Conservation (phyloP, 352 stramenopile species). For the Phytophthora pisi region DNA sequence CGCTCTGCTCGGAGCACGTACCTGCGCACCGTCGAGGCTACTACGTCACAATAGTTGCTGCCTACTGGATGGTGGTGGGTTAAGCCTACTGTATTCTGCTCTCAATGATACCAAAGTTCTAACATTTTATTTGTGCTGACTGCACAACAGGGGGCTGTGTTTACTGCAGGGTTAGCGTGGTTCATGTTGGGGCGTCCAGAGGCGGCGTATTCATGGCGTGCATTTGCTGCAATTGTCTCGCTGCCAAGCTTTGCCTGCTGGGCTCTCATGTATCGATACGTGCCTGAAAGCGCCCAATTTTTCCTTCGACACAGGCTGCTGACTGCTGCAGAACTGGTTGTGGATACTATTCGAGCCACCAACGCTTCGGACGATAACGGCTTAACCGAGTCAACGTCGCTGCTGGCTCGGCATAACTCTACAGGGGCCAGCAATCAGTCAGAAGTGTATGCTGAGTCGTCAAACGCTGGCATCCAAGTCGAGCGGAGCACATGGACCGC, state of each 20-base stretch:
- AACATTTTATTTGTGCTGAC: not conserved
- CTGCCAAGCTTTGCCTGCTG: constrained; percentile 73
- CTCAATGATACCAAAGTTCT: not conserved
- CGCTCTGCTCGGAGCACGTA: constrained; percentile 89
- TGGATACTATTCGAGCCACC: constrained; percentile 59
- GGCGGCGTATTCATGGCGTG: constrained; percentile 63
- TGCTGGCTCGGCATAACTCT: constrained; percentile 4
- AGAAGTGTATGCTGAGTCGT: constrained; percentile 12
- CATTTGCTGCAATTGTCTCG: constrained; percentile 76
- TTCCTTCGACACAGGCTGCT: constrained; percentile 57
- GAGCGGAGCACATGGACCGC: constrained; percentile 30
- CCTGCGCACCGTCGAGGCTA: constrained; percentile 70
- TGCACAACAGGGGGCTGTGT: constrained; percentile 68
- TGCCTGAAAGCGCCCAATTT: constrained; percentile 87
- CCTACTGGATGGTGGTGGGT: constrained; percentile 91
- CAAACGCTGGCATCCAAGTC: constrained; percentile 18
- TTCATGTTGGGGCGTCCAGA: constrained; percentile 67
- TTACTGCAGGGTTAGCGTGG: constrained; percentile 84
- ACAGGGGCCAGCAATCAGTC: constrained; percentile 4
- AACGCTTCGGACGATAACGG: constrained; percentile 31
- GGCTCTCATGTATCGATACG: constrained; percentile 67
- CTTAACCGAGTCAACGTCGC: constrained; percentile 14
- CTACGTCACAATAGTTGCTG: constrained; percentile 88
- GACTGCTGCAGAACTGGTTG: constrained; percentile 58
- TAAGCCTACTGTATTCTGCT: not conserved